Evolutionary conservation across 148 eudicot genomes (phyloP), one percentile per base, ranked within the genome.

Genomic region (Rhododendron griersonianum): DNA sequence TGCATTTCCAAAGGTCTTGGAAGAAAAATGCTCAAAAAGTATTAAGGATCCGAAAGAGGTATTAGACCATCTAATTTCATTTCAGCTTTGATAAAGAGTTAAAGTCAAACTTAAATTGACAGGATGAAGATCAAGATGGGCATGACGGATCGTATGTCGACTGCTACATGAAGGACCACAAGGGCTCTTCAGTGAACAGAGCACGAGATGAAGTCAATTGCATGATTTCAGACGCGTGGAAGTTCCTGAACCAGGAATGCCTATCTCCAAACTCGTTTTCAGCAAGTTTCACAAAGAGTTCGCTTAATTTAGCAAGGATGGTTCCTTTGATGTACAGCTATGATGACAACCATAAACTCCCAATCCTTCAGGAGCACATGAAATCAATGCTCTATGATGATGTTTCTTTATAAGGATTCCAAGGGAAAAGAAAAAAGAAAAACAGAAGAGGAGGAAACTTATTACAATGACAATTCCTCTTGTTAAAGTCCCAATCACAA

Each of bases 181-280:
- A 28, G 30, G 30, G 30, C 30, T 28, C 30, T 28, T 28, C 30
- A 28, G 30, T 28, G 30, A 28, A 28, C 30, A 28, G 0, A 28
- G 30, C 30, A 28, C 30, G 30, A 28, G 30, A 28, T 28, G 30
- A 28, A 35, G 93, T 89, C 4, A 8, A 37, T 65, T 14, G 16
- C 30, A 83, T 91, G 88, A 89, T 92, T 14, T 86, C 89, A 15
- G 82, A 90, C 25, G 80, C 89, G 71, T 91, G 94, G 94, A 90
- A 86, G 48, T 0, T 61, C 5, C 87, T 92, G 28, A 92, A 91
- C 87, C 33, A 84, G 51, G 85, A 80, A 59, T 87, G 86, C 74
- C 16, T 88, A 16, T 78, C 83, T 14, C 57, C 82, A 61, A 78
- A 44, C 78, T 53, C 41, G 5, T 47, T 18, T 18, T 44, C 86